Conservation (phyloP, 2,329 filamentous ascomycete genomes). For the Mycosphaerelloides madeirae region DNA sequence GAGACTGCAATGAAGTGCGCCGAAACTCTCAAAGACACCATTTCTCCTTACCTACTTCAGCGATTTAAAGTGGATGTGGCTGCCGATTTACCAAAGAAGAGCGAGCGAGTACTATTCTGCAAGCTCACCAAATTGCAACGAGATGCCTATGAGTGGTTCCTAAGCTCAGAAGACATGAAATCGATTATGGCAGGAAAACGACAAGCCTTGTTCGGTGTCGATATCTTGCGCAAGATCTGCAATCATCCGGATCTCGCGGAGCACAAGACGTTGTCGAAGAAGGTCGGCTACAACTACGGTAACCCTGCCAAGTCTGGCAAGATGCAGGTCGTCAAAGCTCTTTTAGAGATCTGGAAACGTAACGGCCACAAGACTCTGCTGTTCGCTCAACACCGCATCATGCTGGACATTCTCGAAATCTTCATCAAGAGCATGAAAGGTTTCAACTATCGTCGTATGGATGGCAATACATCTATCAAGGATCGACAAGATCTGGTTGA, state of each 20-base stretch:
- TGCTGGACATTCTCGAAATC: slow-evolving; percentile 88
- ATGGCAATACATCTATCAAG: slow-evolving; percentile 84
- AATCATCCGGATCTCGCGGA: slow-evolving; percentile 91
- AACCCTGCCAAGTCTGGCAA: slow-evolving; percentile 78
- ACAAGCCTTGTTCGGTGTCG: slow-evolving; percentile 83
- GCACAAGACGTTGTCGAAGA: slow-evolving; percentile 55
- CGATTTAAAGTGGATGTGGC: slow-evolving; percentile 92
- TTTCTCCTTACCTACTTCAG: slow-evolving; percentile 88
- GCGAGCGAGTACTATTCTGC: slow-evolving; percentile 92
- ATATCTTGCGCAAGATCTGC: slow-evolving; percentile 90
- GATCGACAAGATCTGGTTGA: slow-evolving; percentile 86
- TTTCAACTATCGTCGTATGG: slow-evolving; percentile 83
- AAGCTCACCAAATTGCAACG: slow-evolving; percentile 78
- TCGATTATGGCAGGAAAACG: slow-evolving; percentile 70
- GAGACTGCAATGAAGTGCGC: slow-evolving; percentile 93
- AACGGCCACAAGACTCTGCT: slow-evolving; percentile 91
- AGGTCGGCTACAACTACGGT: slow-evolving; percentile 71
- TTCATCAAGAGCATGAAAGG: slow-evolving; percentile 65
- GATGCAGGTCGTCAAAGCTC: slow-evolving; percentile 86
- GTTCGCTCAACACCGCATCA: slow-evolving; percentile 89
- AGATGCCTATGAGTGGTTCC: slow-evolving; percentile 73
- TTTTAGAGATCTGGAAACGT: slow-evolving; percentile 83
- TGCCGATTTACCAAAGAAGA: slow-evolving; percentile 89
- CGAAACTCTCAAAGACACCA: slow-evolving; percentile 86
- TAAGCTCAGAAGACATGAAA: slow-evolving; percentile 79